Evolutionary conservation across 1,284 basidiomycete species (phyloP).

Genomic region (Hymenochaete sp.): DNA sequence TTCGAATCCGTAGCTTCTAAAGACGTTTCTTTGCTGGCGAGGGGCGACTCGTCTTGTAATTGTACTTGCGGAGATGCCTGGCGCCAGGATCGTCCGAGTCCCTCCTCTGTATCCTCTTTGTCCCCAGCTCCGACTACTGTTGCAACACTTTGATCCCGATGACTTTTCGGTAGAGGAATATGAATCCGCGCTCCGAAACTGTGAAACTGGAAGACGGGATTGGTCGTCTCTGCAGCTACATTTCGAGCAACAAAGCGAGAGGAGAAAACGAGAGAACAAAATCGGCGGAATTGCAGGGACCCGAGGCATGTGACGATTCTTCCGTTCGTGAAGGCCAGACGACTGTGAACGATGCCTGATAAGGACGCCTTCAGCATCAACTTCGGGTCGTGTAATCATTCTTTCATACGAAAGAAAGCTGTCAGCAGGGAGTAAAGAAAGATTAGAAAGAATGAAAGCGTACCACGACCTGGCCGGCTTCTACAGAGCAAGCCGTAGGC

Average conservation of each 20-base stretch:
- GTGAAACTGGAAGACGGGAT: no score
- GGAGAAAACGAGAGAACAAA: neutral
- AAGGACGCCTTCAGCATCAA: constrained; percentile 77
- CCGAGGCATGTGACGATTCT: constrained; percentile 26
- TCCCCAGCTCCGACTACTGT: no score
- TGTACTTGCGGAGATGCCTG: no score
- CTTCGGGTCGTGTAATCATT: constrained; percentile 57
- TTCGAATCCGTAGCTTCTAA: no score
- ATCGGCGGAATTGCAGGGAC: constrained; percentile 19
- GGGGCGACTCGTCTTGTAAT: no score
- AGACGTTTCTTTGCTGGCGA: no score
- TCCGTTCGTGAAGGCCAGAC: constrained; percentile 2
- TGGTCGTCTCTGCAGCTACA: constrained; percentile 1
- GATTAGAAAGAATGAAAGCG: neutral
- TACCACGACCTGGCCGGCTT: constrained; percentile 10
- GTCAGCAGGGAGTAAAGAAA: neutral
- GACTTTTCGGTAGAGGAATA: no score
- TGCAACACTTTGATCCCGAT: no score
- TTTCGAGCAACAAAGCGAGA: neutral
- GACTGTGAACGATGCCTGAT: constrained; percentile 43
- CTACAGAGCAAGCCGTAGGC: constrained; percentile 1
- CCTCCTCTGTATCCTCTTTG: no score
- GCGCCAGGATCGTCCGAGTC: no score
- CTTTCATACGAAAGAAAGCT: constrained; percentile 22
- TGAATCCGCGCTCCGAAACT: no score